Conservation (phyloP, 805 yeast genomes). For the Metschnikowia baotianmanensis region DNA sequence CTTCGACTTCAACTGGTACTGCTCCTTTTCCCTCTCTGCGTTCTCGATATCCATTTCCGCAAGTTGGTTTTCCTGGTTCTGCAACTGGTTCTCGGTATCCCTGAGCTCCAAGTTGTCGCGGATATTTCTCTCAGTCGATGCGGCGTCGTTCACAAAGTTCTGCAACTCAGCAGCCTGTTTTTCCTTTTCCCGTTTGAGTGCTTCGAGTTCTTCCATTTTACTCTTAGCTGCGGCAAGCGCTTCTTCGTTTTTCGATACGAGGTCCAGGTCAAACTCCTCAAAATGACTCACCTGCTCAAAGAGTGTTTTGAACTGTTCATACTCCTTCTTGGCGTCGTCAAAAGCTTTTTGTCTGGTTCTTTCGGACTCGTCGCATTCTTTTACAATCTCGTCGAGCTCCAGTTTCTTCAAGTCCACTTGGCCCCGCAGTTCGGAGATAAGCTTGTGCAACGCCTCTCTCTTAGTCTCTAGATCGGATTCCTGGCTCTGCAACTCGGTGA, state of each 20-base stretch:
- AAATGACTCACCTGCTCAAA: slow-evolving; percentile 18
- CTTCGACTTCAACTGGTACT: slow-evolving; percentile 58
- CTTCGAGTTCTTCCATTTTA: slow-evolving; percentile 11
- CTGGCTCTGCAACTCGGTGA: slow-evolving; percentile 32
- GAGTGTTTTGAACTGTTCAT: slow-evolving; percentile 7
- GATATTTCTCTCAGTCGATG: slow-evolving; percentile 59
- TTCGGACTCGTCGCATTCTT: slow-evolving; percentile 3
- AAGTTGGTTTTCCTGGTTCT: slow-evolving; percentile 38
- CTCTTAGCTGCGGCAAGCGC: slow-evolving; percentile 1
- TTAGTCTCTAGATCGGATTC: slow-evolving; percentile 18
- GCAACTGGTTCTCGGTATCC: slow-evolving; percentile 39
- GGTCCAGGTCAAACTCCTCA: slow-evolving; percentile 20
- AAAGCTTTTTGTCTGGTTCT: not conserved
- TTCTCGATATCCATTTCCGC: slow-evolving; percentile 46
- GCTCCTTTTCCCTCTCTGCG: slow-evolving; percentile 59
- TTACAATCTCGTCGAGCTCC: slow-evolving; percentile 7
- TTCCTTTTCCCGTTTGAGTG: slow-evolving; percentile 16
- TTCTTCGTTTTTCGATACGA: slow-evolving; percentile 24
- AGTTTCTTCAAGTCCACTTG: slow-evolving; percentile 1
- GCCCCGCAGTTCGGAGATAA: slow-evolving; percentile 7
- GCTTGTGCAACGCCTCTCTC: slow-evolving; percentile 4
- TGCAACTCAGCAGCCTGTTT: slow-evolving; percentile 32
- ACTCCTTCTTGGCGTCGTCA: not conserved
- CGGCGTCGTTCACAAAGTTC: slow-evolving; percentile 51
- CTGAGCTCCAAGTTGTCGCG: slow-evolving; percentile 63